These are phyloP conservation scores for Lipomyces anomalus DNA, from an alignment of 805 yeast species.

Conservation along the genomic window DNA sequence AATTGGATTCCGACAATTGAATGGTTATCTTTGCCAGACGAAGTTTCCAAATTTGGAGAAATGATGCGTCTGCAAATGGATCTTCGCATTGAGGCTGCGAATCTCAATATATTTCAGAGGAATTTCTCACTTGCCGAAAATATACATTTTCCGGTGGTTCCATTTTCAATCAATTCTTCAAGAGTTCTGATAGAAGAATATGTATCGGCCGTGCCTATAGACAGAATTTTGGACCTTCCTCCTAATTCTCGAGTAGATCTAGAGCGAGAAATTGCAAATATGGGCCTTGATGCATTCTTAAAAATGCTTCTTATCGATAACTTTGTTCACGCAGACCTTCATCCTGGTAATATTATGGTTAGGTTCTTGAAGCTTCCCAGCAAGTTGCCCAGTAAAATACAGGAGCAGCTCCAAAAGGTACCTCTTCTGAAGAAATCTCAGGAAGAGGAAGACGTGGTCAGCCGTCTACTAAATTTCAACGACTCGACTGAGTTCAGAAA, in stretches of 20 bases:
- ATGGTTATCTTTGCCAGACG: constrained; percentile 93
- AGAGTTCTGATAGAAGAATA: constrained; percentile 82
- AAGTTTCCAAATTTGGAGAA: constrained; percentile 78
- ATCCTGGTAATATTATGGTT: constrained; percentile 90
- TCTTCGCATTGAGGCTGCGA: constrained; percentile 80
- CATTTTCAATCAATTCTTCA: constrained; percentile 43
- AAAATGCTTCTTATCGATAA: constrained; percentile 91
- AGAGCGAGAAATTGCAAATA: constrained; percentile 59
- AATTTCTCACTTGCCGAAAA: constrained; percentile 57
- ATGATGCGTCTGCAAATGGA: constrained; percentile 89
- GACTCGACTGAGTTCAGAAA: constrained; percentile 17
- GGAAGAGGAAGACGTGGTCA: constrained; percentile 25
- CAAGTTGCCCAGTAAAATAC: constrained; percentile 12
- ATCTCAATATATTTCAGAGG: constrained; percentile 62
- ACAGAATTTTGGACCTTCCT: constrained; percentile 49
- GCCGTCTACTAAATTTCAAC: constrained; percentile 25
- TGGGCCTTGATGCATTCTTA: constrained; percentile 83
- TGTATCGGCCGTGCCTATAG: constrained; percentile 78
- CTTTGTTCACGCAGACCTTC: constrained; percentile 93
- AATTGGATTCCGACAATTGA: constrained; percentile 88
- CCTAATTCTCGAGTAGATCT: constrained; percentile 30
- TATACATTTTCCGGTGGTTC: constrained; percentile 63
- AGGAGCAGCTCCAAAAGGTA: constrained; percentile 28
- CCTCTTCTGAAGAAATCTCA: neutral
- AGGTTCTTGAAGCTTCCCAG: constrained; percentile 39